These are phyloP conservation scores for Psophocarpus tetragonolobus DNA, from an alignment of 306 rosid genomes.

Conservation along the genomic window DNA sequence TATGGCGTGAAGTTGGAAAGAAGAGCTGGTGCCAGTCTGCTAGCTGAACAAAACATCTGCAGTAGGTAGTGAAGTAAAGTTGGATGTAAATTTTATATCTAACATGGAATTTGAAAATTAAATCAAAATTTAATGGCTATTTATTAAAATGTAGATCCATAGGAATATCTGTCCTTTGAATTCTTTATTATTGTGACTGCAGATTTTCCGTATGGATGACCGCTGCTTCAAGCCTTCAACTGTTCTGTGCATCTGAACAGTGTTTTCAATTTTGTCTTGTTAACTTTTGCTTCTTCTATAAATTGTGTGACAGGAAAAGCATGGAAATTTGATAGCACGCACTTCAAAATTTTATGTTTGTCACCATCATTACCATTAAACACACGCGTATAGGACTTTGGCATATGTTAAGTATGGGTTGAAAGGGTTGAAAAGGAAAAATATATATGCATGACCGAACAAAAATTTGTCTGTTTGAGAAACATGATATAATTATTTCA, in stretches of 20 bases:
- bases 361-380: neutral
- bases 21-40: neutral
- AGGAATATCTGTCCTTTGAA: conserved; percentile 37
- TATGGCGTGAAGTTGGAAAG: neutral
- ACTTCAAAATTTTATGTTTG: neutral
- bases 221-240: conserved; percentile 31
- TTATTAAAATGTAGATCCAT: neutral
- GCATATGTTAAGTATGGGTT: neutral
- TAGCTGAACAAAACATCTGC: neutral
- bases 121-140: neutral
- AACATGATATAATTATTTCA: neutral
- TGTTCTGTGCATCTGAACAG: conserved; percentile 42
- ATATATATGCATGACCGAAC: neutral
- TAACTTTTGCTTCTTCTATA: conserved; percentile 1
- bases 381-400: neutral
- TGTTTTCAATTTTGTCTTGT: conserved; percentile 39
- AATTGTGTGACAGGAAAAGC: neutral
- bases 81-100: conserved; percentile 14
- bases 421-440: neutral
- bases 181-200: conserved; percentile 4
- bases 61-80: conserved; percentile 15
- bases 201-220: conserved; percentile 34
- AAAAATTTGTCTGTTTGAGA: neutral
- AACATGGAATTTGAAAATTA: neutral
- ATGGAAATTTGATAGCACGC: neutral